A percentile compares a stretch with the other conserved stretches of the same genome.
Evolutionary conservation across 352 stramenopile genomes (phyloP).

Genomic region (Phytophthora meadii): DNA sequence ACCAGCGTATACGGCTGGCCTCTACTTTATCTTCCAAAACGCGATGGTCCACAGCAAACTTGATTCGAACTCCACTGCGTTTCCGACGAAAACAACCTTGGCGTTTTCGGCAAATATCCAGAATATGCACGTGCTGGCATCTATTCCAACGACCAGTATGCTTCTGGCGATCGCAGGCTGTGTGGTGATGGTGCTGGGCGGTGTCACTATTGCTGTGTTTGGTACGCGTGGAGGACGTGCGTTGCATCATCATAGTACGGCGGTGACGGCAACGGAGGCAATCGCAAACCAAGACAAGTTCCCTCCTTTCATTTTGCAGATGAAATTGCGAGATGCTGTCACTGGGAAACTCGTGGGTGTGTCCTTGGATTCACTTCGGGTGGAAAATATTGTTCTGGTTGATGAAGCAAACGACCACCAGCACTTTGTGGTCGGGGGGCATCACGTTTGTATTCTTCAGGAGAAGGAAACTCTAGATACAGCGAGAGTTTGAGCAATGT

Average conservation of each 20-base stretch:
- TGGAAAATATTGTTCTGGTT: conserved; percentile 13
- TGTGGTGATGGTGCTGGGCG: conserved; percentile 1
- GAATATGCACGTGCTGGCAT: conserved; percentile 20
- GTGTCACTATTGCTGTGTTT: conserved; percentile 1
- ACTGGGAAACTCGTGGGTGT: background rate
- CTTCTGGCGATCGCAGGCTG: conserved; percentile 6
- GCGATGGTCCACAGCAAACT: conserved; percentile 20
- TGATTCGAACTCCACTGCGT: background rate
- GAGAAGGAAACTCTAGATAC: background rate
- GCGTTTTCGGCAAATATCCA: conserved; percentile 18
- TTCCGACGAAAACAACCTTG: conserved; percentile 3
- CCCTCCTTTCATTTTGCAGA: conserved; percentile 12
- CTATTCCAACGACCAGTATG: conserved; percentile 15
- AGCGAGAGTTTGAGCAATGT: background rate
- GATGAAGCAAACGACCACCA: background rate
- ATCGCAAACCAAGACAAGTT: conserved; percentile 20
- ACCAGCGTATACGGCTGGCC: conserved; percentile 38
- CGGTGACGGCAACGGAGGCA: conserved; percentile 5
- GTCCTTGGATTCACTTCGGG: conserved; percentile 7
- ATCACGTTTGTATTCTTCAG: background rate
- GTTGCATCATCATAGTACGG: conserved; percentile 4
- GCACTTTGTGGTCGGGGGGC: conserved; percentile 9
- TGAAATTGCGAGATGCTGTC: conserved; percentile 7
- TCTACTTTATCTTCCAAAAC: conserved; percentile 50
- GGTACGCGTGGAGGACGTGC: background rate